Evolutionary conservation across 2,329 filamentous ascomycete species (phyloP).

Genomic region (Penicillium psychrosexuale): DNA sequence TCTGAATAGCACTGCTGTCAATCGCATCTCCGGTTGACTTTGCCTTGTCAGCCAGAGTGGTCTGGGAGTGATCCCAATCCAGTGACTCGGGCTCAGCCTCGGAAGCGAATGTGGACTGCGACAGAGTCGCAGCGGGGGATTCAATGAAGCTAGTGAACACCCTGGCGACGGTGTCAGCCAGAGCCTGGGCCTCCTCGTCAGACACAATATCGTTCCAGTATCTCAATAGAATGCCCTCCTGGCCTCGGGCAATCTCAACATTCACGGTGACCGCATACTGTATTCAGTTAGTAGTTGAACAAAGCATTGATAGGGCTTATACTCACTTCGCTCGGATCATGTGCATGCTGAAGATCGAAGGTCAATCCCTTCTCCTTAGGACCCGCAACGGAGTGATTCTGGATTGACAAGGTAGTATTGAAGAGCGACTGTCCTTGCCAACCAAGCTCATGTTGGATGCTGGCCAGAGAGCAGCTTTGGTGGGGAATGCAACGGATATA

Average conservation of each 20-base stretch:
- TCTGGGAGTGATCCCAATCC: conserved; percentile 16
- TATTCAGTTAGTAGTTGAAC: conserved; percentile 6
- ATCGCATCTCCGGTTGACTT: conserved; percentile 13
- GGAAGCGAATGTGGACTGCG: conserved; percentile 18
- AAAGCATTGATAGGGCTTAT: background rate
- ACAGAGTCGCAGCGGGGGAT: conserved; percentile 24
- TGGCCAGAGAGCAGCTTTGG: conserved; percentile 51
- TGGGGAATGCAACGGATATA: conserved; percentile 48
- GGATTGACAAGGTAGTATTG: conserved; percentile 44
- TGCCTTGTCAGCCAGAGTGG: conserved; percentile 14
- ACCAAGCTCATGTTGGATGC: conserved; percentile 45
- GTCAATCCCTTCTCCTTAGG: conserved; percentile 26
- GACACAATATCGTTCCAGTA: conserved; percentile 42
- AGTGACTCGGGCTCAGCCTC: conserved; percentile 2
- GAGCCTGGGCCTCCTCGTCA: conserved; percentile 31
- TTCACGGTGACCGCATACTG: conserved; percentile 42
- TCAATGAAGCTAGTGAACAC: conserved; percentile 35
- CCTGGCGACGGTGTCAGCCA: conserved; percentile 32
- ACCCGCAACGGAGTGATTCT: conserved; percentile 31
- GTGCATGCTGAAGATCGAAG: conserved; percentile 32
- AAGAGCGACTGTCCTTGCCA: conserved; percentile 38
- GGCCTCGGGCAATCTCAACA: conserved; percentile 36
- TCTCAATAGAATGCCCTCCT: conserved; percentile 38
- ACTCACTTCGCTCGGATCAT: conserved; percentile 41
- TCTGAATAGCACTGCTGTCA: conserved; percentile 28